phyloP scores from a whole-genome alignment of 768 basidiomycete genomes.

The Boletus rex-veris region DNA sequence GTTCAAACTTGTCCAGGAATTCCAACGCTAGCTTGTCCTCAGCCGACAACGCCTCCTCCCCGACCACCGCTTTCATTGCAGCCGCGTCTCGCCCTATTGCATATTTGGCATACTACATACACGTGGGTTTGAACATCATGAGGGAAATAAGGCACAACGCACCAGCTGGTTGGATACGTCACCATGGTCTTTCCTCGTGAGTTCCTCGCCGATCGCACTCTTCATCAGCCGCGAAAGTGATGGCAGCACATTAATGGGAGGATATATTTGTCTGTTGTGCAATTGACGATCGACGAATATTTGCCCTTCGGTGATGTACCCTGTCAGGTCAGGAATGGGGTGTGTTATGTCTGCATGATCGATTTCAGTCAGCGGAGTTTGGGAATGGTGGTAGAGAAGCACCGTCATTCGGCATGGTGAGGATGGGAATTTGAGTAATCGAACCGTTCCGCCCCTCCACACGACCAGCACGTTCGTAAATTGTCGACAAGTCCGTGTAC shows the following conservation, averaged over 20 bases:
- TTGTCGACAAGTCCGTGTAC: conserved; percentile 99
- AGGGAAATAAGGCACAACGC: conserved; percentile 35
- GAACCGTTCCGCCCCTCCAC: conserved; percentile 97
- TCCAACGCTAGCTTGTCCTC: conserved; percentile 97
- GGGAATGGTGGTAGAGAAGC: conserved; percentile 31
- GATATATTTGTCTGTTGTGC: conserved; percentile 96
- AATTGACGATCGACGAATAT: conserved; percentile 98
- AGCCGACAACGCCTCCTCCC: conserved; percentile 91
- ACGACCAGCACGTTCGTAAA: conserved; percentile 98
- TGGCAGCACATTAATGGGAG: conserved; percentile 98
- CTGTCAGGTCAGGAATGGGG: conserved; percentile 98
- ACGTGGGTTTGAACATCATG: conserved; percentile 14
- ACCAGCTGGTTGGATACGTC: conserved; percentile 99
- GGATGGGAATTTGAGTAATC: conserved; percentile 98
- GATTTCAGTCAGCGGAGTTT: conserved; percentile 23
- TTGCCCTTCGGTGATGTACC: conserved; percentile 99
- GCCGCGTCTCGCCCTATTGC: conserved; percentile 97
- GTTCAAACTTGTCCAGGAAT: conserved; percentile 97
- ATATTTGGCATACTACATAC: conserved; percentile 91
- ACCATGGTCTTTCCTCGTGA: conserved; percentile 97
- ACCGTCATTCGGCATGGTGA: conserved; percentile 99
- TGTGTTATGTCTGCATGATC: conserved; percentile 89
- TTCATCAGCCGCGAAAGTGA: conserved; percentile 99
- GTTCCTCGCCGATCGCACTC: conserved; percentile 95
- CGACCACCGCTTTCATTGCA: conserved; percentile 98